These are phyloP conservation scores for Castanospermum australe DNA, from an alignment of 306 rosid species.

Conservation along the genomic window DNA sequence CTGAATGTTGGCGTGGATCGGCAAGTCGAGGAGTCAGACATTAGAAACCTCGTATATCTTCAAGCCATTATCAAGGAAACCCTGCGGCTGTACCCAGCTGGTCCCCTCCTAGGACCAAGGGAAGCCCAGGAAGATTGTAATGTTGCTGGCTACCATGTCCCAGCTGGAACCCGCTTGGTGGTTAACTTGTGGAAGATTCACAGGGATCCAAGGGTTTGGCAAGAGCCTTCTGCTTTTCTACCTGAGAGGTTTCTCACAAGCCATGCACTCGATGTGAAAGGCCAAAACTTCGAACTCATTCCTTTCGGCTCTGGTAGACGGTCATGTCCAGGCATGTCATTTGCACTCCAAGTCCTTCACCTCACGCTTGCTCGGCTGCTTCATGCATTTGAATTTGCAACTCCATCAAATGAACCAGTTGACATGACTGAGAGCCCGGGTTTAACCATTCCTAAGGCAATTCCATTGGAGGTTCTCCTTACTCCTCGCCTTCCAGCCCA, in stretches of 20 bases:
- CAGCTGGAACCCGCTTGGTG: slow-evolving; percentile 47
- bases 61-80: slow-evolving; percentile 60
- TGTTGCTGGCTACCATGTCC: slow-evolving; percentile 45
- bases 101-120: slow-evolving; percentile 48
- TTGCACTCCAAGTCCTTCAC: slow-evolving; percentile 54
- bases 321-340: slow-evolving; percentile 53
- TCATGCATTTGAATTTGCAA: slow-evolving; percentile 47
- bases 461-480: slow-evolving; percentile 49
- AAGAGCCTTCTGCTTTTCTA: slow-evolving; percentile 38
- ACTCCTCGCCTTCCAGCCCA: slow-evolving; percentile 46
- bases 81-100: slow-evolving; percentile 55
- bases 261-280: slow-evolving; percentile 40
- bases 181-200: slow-evolving; percentile 65
- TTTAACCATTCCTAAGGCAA: slow-evolving; percentile 49
- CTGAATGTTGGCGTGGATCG: slow-evolving; percentile 41
- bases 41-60: slow-evolving; percentile 36
- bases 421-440: slow-evolving; percentile 59
- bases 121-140: slow-evolving; percentile 56
- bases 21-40: slow-evolving; percentile 52
- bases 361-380: slow-evolving; percentile 51
- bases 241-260: slow-evolving; percentile 53
- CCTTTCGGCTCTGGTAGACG: slow-evolving; percentile 65
- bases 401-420: slow-evolving; percentile 26
- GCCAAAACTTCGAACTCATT: slow-evolving; percentile 51
- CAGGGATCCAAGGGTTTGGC: slow-evolving; percentile 57